Percentiles rank a stretch among this genome's conserved stretches.
Evolutionary conservation across 108 stramenopile genomes (phyloP).

Genomic region (Cyclostephanos tholiformis): DNA sequence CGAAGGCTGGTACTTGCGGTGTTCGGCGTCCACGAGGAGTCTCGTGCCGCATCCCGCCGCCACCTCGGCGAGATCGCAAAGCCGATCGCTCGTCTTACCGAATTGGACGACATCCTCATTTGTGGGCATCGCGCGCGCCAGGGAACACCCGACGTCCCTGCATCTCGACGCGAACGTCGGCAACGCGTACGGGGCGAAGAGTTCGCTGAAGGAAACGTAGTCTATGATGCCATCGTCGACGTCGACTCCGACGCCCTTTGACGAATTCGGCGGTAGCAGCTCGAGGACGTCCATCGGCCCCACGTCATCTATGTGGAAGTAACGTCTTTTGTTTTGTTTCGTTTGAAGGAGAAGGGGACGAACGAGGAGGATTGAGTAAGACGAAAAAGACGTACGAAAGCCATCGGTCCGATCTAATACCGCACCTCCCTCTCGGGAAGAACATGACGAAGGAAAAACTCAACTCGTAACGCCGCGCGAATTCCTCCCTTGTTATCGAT

Average conservation of each 20-base stretch:
- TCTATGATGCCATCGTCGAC: constrained; percentile 62
- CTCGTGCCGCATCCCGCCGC: constrained; percentile 72
- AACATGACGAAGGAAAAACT: neutral
- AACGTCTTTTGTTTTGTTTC: neutral
- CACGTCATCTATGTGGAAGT: constrained; percentile 48
- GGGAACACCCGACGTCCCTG: constrained; percentile 61
- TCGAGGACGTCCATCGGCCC: constrained; percentile 55
- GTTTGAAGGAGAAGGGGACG: neutral
- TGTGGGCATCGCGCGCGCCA: constrained; percentile 72
- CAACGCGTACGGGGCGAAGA: constrained; percentile 59
- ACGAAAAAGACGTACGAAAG: neutral
- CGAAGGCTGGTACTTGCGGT: constrained; percentile 93
- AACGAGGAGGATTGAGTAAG: neutral
- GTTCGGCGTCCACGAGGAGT: constrained; percentile 98
- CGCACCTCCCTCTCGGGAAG: neutral
- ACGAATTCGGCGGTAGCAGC: constrained; percentile 11
- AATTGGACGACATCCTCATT: constrained; percentile 86
- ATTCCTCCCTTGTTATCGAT: constrained; percentile 67
- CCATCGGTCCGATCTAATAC: too few relatives aligned
- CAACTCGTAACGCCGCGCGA: constrained; percentile 41
- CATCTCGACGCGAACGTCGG: constrained; percentile 57
- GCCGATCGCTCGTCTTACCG: constrained; percentile 69
- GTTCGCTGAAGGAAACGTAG: constrained; percentile 81
- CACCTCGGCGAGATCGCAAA: constrained; percentile 66
- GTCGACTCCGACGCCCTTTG: constrained; percentile 57